Base-by-base conservation (phyloP, 345 rosid genomes). In the Nephelium lappaceum region DNA sequence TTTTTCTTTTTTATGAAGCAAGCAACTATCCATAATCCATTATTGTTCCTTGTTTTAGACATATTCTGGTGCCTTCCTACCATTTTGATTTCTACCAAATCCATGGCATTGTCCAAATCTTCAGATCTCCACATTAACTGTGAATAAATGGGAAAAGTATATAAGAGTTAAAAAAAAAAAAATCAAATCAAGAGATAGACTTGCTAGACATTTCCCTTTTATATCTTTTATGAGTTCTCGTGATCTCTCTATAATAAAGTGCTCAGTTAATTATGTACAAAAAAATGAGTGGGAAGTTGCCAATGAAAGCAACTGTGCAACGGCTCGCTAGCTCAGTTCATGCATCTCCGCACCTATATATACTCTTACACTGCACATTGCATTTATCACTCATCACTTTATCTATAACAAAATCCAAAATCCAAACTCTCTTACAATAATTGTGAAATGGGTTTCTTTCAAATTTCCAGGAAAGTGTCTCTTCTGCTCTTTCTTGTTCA, bases 221-320 rank as follows among this genome's bases (percentile, higher is more conserved):
- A 36, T 78, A 67, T 74, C 65, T 38, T 60, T 53, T 18, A 41
- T 4, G 27, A 8, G 11, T 72, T 78, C 75, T 81, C 76, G 61
- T 70, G 77, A 69, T 18, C 73, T 57, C 65, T 64, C n/a, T 19
- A 38, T 41, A 67, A 53, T 60, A 74, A 74, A 64, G 19, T 36
- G 45, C 36, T 12, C 27, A 75, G 38, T 47, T 61, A 53, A 53
- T 53, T 42, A 42, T 62, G 57, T 42, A 24, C 18, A 45, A 24
- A 38, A n/a, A 53, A 73, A 24, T 15, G 10, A 42, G 27, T 24
- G 21, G 11, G 45, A 51, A 76, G 74, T 72, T 76, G 74, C 75
- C 16, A 70, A 6, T 45, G 77, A 81, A 81, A 79, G 80, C 82
- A 58, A 77, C 73, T 5, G 8, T 3, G 57, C 80, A 55, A 73